A percentile compares a stretch with the other conserved stretches of the same genome.
Conservation (phyloP, 1,139 yeast species). For the Pichia sp. region DNA sequence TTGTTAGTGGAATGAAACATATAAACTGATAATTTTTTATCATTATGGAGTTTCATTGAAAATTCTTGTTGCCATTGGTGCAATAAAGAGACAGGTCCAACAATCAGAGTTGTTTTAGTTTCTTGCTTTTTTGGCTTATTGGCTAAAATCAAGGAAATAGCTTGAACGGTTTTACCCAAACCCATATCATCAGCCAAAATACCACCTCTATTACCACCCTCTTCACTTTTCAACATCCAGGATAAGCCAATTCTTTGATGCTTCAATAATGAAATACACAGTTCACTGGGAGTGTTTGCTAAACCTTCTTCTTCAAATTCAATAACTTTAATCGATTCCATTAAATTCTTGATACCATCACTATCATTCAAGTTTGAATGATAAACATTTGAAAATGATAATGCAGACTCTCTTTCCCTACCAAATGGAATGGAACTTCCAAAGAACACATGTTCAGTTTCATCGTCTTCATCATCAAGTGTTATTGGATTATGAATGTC, state of each 20-base stretch:
- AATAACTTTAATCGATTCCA: constrained; percentile 61
- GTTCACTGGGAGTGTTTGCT: constrained; percentile 62
- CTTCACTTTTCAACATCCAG: constrained; percentile 72
- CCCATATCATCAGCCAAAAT: constrained; percentile 94
- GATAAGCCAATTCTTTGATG: constrained; percentile 84
- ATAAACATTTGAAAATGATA: constrained; percentile 10
- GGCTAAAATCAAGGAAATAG: constrained; percentile 61
- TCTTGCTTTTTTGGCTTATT: constrained; percentile 34
- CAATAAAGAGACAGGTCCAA: constrained; percentile 80
- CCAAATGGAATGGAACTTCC: not conserved
- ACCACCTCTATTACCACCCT: constrained; percentile 60
- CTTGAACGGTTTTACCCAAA: constrained; percentile 83
- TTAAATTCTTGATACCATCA: constrained; percentile 44
- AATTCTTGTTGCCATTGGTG: constrained; percentile 83
- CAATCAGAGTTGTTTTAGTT: constrained; percentile 58
- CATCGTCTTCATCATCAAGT: constrained; percentile 13
- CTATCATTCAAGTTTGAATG: constrained; percentile 25
- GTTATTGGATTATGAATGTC: not conserved
- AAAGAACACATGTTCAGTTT: constrained; percentile 1
- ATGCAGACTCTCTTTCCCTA: not conserved
- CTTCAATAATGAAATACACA: constrained; percentile 60
- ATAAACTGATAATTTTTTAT: constrained; percentile 41
- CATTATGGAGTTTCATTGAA: constrained; percentile 48
- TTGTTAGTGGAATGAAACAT: constrained; percentile 54
- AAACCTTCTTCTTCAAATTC: constrained; percentile 46